Conservation (phyloP, 1,139 yeast genomes). For the Hyphopichia fennica region DNA sequence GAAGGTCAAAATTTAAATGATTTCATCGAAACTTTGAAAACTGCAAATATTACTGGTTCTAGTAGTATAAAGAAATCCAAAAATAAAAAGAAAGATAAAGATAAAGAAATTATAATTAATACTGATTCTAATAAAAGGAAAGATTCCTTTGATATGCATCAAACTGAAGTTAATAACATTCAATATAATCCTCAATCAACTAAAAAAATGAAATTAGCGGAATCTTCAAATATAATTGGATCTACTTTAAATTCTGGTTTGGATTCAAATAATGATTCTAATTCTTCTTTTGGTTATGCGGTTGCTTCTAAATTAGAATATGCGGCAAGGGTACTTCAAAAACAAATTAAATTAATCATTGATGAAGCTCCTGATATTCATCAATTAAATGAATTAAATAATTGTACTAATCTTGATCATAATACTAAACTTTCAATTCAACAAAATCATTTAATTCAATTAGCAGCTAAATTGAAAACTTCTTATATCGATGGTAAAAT, state of each 20-base stretch:
- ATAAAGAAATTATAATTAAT: no score
- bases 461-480: constrained; percentile 62
- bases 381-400: constrained; percentile 34
- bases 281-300: constrained; percentile 26
- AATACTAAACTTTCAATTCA: constrained; percentile 49
- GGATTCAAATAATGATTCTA: neutral
- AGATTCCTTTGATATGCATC: neutral
- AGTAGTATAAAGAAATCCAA: neutral
- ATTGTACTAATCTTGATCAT: constrained; percentile 26
- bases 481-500: constrained; percentile 49
- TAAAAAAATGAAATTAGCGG: neutral
- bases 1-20: neutral
- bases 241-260: neutral
- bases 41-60: neutral
- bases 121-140: neutral
- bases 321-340: constrained; percentile 46
- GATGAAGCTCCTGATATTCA: constrained; percentile 53
- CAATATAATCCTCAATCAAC: neutral
- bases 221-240: neutral
- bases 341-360: constrained; percentile 51
- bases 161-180: neutral
- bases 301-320: constrained; percentile 45
- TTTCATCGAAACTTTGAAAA: neutral
- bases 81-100: neutral
- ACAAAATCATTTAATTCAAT: constrained; percentile 52